Evolutionary conservation across 176 grass and related monocot species (phyloP), one percentile per base, ranked within the genome.

Genomic region (Pharus latifolius): DNA sequence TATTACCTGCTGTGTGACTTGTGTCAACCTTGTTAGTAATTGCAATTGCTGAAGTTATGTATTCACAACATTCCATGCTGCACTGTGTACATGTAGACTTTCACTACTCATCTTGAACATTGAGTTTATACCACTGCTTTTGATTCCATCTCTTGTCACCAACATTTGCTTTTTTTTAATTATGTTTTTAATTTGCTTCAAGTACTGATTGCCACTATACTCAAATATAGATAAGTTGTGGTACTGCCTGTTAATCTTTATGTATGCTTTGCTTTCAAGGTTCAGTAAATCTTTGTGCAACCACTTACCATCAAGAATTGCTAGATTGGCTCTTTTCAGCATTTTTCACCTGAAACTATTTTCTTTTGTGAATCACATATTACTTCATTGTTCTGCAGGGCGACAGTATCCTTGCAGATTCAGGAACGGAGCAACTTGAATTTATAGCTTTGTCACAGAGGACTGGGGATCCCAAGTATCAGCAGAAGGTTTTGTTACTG

Each of bases 361-460:
- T 48, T 69, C 8, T n/a, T 75, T 35, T 37, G 29, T 20, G 35
- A 84, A 75, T 56, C 57, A 51, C 41, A n/a, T 51, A n/a, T n/a
- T n/a, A 31, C 18, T 42, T 56, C 73, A 19, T 72, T 60, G 3
- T 76, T 75, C 52, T 78, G 20, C 83, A 99, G 96, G 96, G 90
- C 72, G 65, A 86, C 62, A 91, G 96, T 67, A 84, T 99, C 78
- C 68, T 99, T 65, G 90, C 90, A 77, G 96, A 99, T 88, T 99
- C 96, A 82, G 96, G 90, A 33, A 95, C 90, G 0, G 96, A 99
- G 65, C 87, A 99, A 58, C 90, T 99, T 78, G 96, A 99, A 79
- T 86, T 99, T 70, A 99, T 99, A 81, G 90, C 96, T 82, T 71
- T 95, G 59, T 99, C 96, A 44, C 87, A 95, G 65, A 90, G 96